phyloP scores from a whole-genome alignment of 1,139 yeast species.

The Geotrichum reessii region DNA sequence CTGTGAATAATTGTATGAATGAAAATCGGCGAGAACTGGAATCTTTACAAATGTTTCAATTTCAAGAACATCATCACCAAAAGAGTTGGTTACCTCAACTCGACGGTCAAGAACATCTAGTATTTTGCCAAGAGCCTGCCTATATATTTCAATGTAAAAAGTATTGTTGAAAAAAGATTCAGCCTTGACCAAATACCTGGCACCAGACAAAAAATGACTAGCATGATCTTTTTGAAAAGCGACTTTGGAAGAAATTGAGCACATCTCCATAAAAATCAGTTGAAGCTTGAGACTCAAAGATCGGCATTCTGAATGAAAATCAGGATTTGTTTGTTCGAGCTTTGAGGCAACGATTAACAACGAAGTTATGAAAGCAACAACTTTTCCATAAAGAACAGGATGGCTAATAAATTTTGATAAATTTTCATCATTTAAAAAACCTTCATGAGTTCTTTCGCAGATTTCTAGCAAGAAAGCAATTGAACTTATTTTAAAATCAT shows the following conservation, averaged over 20 bases:
- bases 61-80: slow-evolving; percentile 10
- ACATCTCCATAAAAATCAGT: slow-evolving; percentile 2
- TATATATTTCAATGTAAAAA: slow-evolving; percentile 13
- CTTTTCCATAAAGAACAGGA: slow-evolving; percentile 8
- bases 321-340: slow-evolving; percentile 1
- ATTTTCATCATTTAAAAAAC: slow-evolving; percentile 2
- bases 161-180: slow-evolving; percentile 4
- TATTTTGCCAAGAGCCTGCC: slow-evolving; percentile 3
- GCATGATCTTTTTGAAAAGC: slow-evolving; percentile 7
- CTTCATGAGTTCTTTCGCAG: slow-evolving; percentile 1
- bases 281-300: slow-evolving; percentile 10
- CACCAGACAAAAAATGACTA: slow-evolving; percentile 5
- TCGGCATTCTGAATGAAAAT: slow-evolving; percentile 12
- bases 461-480: slow-evolving; percentile 1
- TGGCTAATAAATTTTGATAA: slow-evolving; percentile 6
- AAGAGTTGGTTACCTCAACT: background rate
- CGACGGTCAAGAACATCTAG: slow-evolving; percentile 1
- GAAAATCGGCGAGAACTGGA: background rate
- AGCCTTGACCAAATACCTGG: background rate
- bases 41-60: background rate
- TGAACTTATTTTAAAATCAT: background rate
- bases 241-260: background rate
- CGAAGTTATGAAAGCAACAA: slow-evolving; percentile 3
- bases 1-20: background rate
- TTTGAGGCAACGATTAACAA: slow-evolving; percentile 1